Base-by-base conservation (phyloP, 768 basidiomycete genomes). In the Boletus sp. region DNA sequence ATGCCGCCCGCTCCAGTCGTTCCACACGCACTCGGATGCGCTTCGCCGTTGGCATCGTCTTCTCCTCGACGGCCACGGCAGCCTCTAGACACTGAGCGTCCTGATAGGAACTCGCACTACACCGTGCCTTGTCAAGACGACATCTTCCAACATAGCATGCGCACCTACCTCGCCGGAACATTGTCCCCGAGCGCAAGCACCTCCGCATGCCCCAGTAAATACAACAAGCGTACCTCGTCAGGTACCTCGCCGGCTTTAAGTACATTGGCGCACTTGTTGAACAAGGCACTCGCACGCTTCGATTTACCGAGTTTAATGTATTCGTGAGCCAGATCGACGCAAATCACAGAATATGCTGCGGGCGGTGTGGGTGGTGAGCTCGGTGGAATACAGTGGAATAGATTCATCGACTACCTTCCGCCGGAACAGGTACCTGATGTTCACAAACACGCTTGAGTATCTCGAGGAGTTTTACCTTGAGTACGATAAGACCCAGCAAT, bases 291-390 rank as follows among this genome's bases (percentile, higher is more conserved):
- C 0, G 93, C 93, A 35, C 87, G 81, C 48, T 81, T 81, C 2
- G 74, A 70, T 67, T 88, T 90, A 4, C 95, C 94, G 1, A 98
- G 77, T 34, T 79, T 81, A 42, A 84, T 73, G 62, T 94, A 93
- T 66, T 94, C 91, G 51, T 83, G 78, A 0, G 88, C 94, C 7
- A 96, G 79, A 40, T 86, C 82, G 1, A 85, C 73, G 3, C 88
- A 93, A 2, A 81, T 72, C 1, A 70, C 69, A 19, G 89, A 74
- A 65, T 83, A 91, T 13, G 75, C 87, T 90, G 58, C 32, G 15
- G 33, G 54, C 3, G 9, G 15, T 25, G 6, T 44, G 14, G 21
- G 6, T 15, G 21, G 34, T 47, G 19, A 62, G 47, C 17, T 21
- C 33, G 1, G 9, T 30, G 48, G 25, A 53, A 42, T 25, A 37